A percentile compares a stretch with the other conserved stretches of the same genome.
These are phyloP conservation scores for Populus simonii DNA, from an alignment of 345 rosid genomes.

Conservation along the genomic window DNA sequence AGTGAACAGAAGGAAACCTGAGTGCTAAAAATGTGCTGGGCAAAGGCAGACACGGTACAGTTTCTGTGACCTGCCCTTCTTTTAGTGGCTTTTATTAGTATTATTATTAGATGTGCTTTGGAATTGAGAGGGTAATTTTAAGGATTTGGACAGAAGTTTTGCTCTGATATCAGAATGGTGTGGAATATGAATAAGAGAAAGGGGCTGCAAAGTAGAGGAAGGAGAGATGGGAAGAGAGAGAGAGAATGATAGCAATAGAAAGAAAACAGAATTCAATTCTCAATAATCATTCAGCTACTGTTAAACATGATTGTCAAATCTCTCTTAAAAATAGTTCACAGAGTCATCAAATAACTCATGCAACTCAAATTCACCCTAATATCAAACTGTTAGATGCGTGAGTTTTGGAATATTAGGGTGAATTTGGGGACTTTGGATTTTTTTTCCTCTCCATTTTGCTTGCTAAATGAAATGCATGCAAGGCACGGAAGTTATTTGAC, in stretches of 20 bases:
- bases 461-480: too few relatives aligned
- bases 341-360: not conserved
- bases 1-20: not conserved
- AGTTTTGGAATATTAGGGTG: not conserved
- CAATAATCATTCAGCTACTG: not conserved
- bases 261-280: not conserved
- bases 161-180: not conserved
- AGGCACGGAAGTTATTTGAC: too few relatives aligned
- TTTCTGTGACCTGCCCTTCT: not conserved
- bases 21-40: not conserved
- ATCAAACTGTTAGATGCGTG: too few relatives aligned
- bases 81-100: not conserved
- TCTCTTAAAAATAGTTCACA: not conserved
- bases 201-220: not conserved
- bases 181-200: not conserved
- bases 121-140: too few relatives aligned
- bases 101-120: not conserved
- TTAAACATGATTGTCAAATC: not conserved
- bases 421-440: too few relatives aligned
- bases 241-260: not conserved
- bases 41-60: not conserved
- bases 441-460: too few relatives aligned
- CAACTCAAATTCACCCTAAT: too few relatives aligned
- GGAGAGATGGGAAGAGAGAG: not conserved
- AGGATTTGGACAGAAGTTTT: too few relatives aligned